Evolutionary conservation across 139 green algal genomes (phyloP).

Genomic region (Chlorella sorokiniana): DNA sequence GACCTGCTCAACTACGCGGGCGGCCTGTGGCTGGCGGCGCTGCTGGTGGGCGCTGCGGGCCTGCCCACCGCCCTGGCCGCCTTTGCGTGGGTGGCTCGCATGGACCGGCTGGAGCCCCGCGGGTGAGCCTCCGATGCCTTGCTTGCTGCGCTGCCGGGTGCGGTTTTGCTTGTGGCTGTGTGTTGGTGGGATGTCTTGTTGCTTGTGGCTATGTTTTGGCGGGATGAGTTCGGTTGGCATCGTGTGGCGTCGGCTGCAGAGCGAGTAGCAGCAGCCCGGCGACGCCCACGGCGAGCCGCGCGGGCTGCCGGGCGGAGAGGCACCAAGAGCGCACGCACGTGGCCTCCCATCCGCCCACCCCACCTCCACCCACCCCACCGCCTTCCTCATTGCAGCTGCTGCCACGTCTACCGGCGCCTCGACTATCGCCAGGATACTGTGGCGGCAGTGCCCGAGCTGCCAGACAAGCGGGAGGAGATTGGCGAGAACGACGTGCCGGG

Average conservation of each 20-base stretch:
- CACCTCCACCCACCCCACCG: neutral
- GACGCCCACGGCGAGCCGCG: too few relatives aligned
- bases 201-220: neutral
- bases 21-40: slow-evolving; percentile 17
- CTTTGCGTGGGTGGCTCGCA: slow-evolving; percentile 2
- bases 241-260: neutral
- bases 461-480: slow-evolving; percentile 10
- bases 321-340: too few relatives aligned
- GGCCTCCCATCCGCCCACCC: neutral
- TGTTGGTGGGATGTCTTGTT: neutral
- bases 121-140: neutral
- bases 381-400: slow-evolving; percentile 5
- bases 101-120: slow-evolving; percentile 3
- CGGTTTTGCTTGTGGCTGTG: neutral
- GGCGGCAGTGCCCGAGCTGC: neutral
- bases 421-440: neutral
- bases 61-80: neutral
- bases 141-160: neutral
- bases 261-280: too few relatives aligned
- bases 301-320: too few relatives aligned
- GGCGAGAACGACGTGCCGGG: neutral
- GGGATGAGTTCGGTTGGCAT: neutral
- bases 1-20: slow-evolving; percentile 16
- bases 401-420: slow-evolving; percentile 6
- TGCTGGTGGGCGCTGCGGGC: slow-evolving; percentile 12